phyloP scores from a whole-genome alignment of 148 eudicot species.

The Rhododendron henanense region DNA sequence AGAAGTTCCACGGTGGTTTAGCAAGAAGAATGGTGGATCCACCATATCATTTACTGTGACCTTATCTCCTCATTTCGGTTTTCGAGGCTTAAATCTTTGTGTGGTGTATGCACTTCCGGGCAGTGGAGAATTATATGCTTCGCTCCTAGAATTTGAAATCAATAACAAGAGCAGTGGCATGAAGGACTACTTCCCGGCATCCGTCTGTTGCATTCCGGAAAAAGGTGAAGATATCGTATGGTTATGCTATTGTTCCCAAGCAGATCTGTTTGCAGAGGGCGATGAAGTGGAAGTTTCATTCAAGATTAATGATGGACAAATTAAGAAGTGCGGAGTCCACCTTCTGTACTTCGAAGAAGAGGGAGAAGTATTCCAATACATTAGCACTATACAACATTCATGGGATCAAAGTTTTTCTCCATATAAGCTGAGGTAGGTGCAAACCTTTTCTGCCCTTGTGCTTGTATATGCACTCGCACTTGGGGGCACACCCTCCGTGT shows the following conservation, averaged over 20 bases:
- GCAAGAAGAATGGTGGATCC: not conserved
- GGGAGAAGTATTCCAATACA: not conserved
- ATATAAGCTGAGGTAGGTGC: not conserved
- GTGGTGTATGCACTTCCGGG: not conserved
- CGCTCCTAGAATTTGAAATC: not conserved
- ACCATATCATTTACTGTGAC: not conserved
- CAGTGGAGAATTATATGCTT: too few species aligned
- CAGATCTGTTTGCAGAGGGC: not conserved
- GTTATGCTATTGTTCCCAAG: not conserved
- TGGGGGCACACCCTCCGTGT: too few species aligned
- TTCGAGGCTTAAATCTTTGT: not conserved
- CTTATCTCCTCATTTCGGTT: not conserved
- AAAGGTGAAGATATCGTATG: not conserved
- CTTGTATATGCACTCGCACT: too few species aligned
- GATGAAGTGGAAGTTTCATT: not conserved
- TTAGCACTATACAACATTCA: not conserved
- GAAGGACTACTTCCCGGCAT: too few species aligned
- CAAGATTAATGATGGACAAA: not conserved
- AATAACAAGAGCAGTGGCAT: not conserved
- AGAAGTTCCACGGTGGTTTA: not conserved
- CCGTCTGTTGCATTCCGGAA: too few species aligned
- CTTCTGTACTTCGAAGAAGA: not conserved
- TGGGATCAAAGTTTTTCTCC: not conserved
- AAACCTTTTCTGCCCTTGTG: not conserved
- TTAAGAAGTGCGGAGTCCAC: not conserved